phyloP scores from a whole-genome alignment of 2,329 filamentous ascomycete species.

The Coniochaeta ligniaria region DNA sequence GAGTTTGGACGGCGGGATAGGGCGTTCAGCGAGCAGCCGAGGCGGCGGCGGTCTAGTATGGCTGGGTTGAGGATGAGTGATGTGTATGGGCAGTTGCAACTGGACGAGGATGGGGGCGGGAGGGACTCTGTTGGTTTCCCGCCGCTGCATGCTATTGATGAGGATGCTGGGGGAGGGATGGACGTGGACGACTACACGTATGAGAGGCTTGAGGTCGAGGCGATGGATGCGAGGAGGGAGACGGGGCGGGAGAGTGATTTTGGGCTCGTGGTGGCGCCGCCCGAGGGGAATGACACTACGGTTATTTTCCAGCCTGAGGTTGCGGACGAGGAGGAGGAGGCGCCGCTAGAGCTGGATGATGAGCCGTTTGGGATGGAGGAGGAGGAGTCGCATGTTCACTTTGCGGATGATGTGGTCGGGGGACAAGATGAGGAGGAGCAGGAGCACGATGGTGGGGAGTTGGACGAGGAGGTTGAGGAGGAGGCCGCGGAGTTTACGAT shows the following conservation, averaged over 20 bases:
- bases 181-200: slow-evolving; percentile 32
- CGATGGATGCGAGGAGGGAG: slow-evolving; percentile 29
- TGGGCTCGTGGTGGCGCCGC: slow-evolving; percentile 38
- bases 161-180: slow-evolving; percentile 23
- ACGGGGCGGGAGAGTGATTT: slow-evolving; percentile 42
- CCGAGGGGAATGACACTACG: slow-evolving; percentile 40
- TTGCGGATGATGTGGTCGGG: neutral
- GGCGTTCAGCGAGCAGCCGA: slow-evolving; percentile 38
- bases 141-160: slow-evolving; percentile 33
- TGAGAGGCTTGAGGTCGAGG: slow-evolving; percentile 18
- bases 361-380: slow-evolving; percentile 11
- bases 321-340: slow-evolving; percentile 26
- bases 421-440: neutral
- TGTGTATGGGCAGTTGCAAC: slow-evolving; percentile 22
- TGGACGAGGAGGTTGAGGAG: slow-evolving; percentile 4
- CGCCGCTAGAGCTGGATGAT: slow-evolving; percentile 16
- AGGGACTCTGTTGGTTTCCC: slow-evolving; percentile 45
- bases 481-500: neutral
- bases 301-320: slow-evolving; percentile 42
- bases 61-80: slow-evolving; percentile 49
- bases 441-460: slow-evolving; percentile 4
- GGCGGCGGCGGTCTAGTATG: slow-evolving; percentile 34
- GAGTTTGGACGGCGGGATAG: slow-evolving; percentile 46
- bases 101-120: slow-evolving; percentile 27
- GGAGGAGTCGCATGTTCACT: slow-evolving; percentile 7